Conservation (phyloP, 768 basidiomycete genomes). For the Obba rivulosa region DNA sequence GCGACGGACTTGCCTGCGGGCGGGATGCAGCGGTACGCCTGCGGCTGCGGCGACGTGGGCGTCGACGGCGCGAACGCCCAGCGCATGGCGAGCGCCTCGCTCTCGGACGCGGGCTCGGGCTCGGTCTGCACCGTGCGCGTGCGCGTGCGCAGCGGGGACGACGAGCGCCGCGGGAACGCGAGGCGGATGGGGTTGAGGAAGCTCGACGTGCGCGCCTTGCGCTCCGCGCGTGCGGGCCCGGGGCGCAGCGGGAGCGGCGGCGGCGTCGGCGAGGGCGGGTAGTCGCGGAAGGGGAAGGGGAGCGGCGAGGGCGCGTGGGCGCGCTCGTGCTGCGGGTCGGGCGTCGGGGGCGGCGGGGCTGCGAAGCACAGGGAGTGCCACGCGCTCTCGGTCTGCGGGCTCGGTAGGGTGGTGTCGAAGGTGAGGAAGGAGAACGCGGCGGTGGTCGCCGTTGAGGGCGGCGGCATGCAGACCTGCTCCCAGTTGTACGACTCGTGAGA, state of each 20-base stretch:
- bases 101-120: conserved; percentile 4
- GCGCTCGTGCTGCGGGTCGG: conserved; percentile 8
- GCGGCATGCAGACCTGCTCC: conserved; percentile 2
- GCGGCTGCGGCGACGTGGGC: conserved; percentile 14
- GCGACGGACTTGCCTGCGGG: conserved; percentile 2
- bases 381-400: conserved; percentile 12
- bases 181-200: conserved; percentile 29
- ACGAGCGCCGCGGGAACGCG: conserved; percentile 25
- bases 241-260: conserved; percentile 15
- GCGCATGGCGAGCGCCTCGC: conserved; percentile 10
- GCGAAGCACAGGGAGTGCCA: conserved; percentile 13
- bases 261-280: conserved; percentile 7
- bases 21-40: conserved; percentile 19
- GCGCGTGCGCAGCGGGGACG: conserved; percentile 15
- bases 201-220: conserved; percentile 22
- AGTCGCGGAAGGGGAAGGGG: conserved; percentile 2
- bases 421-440: conserved; percentile 14
- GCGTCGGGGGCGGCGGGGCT: neutral
- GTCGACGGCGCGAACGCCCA: conserved; percentile 18
- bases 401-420: conserved; percentile 11
- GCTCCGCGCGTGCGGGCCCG: conserved; percentile 6
- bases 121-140: conserved; percentile 11
- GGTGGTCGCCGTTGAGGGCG: neutral
- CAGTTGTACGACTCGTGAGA: conserved; percentile 8
- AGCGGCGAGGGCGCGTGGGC: neutral